Base-by-base conservation (phyloP, 2,329 filamentous ascomycete genomes). In the Fusarium phyllophilum region DNA sequence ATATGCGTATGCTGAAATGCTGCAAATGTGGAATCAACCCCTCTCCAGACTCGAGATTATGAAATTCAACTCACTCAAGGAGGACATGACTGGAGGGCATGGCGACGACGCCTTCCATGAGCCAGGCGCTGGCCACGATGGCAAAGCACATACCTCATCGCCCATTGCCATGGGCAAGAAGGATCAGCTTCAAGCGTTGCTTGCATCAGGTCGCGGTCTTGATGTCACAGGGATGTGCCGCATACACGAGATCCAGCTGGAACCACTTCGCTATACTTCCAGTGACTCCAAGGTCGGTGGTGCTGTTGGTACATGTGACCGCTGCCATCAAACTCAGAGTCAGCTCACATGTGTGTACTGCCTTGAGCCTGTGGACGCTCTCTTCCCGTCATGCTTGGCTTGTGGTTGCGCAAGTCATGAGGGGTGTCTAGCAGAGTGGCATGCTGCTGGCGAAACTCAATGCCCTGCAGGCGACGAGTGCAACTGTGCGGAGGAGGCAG, bases 401-500 rank as follows among this genome's bases (percentile, higher is more conserved):
- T 92, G 90, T 72, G 90, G 90, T 18, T 92, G 90, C 73, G 87
- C 87, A 13, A 86, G 85, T 58, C 90, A 92, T 78, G 87, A 90
- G 51, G 79, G 83, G 14, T 92, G 90, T 70, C 83, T 90, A 22
- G 85, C 84, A 6, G 88, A 89, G 75, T 91, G 89, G 89, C 88
- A 90, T 73, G 85, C 83, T 12, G 85, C 85, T 11, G 88, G 88
- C 29, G 88, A 90, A 79, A 86, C 82, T 3, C 81, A 86, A 52
- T 92, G 90, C 63, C 89, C 90, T 1, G 90, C 89, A 0, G 90
- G 90, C 3, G 90, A 92, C 76, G 90, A 92, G 77, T 92, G 90
- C 76, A 84, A 88, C 66, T 92, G 90, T 74, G 84, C 87, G 1
- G 84, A 87, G 20, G 87, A 91, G 70, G 89, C 90, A 3, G 84